phyloP scores from a whole-genome alignment of 768 basidiomycete species.

The Suillus luteus region DNA sequence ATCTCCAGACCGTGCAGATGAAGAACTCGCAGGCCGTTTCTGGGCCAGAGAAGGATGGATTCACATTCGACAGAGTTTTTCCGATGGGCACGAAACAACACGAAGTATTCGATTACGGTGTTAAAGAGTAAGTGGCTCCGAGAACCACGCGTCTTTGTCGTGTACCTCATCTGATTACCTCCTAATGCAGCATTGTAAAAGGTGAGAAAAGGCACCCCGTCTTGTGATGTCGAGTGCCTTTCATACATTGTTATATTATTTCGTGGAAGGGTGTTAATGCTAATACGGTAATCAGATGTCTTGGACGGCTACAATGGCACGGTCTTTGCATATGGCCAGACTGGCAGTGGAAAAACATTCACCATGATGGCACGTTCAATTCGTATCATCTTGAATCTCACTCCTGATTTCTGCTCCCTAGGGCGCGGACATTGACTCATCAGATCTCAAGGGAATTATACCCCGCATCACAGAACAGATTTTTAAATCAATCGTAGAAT shows the following conservation, averaged over 20 bases:
- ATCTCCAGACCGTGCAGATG: constrained; percentile 81
- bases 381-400: constrained; percentile 11
- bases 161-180: constrained; percentile 20
- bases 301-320: constrained; percentile 99
- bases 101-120: constrained; percentile 98
- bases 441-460: constrained; percentile 93
- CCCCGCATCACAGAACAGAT: constrained; percentile 99
- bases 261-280: constrained; percentile 1
- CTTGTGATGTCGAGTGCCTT: background rate
- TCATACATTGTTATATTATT: background rate
- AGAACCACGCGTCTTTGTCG: constrained; percentile 11
- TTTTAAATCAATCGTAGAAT: constrained; percentile 95
- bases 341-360: constrained; percentile 95
- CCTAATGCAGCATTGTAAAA: constrained; percentile 74
- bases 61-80: constrained; percentile 97
- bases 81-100: constrained; percentile 87
- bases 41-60: constrained; percentile 95
- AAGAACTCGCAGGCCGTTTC: constrained; percentile 66
- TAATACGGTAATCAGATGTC: constrained; percentile 66
- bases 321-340: constrained; percentile 97
- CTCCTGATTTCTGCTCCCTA: constrained; percentile 33
- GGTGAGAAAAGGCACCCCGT: constrained; percentile 45
- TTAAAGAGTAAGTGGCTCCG: constrained; percentile 77
- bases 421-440: constrained; percentile 96
- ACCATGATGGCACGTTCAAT: constrained; percentile 88